phyloP scores from a whole-genome alignment of 2,329 filamentous ascomycete genomes.

The Tolypocladium album region DNA sequence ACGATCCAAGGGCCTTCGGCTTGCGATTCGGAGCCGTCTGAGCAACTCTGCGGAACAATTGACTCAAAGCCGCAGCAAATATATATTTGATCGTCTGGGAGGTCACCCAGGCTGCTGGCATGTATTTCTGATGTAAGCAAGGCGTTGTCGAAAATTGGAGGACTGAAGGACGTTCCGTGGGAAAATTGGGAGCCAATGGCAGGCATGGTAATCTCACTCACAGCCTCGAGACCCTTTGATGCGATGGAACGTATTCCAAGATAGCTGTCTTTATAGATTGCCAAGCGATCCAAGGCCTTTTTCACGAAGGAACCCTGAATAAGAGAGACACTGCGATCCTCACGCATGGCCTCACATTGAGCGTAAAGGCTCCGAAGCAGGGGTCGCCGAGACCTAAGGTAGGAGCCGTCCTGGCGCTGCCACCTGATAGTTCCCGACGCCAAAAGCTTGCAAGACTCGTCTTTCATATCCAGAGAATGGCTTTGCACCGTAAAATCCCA shows the following conservation, averaged over 20 bases:
- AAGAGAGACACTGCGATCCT: background rate
- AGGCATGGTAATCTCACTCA: background rate
- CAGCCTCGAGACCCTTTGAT: background rate
- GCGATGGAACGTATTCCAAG: constrained; percentile 1
- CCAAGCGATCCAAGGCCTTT: background rate
- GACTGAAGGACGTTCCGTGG: background rate
- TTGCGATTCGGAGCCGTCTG: background rate
- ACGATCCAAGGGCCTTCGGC: background rate
- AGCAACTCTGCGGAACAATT: background rate
- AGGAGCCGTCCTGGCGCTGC: background rate
- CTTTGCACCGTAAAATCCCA: background rate
- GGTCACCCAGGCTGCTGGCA: background rate
- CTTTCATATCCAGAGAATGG: background rate
- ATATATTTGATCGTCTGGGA: background rate
- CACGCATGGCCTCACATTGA: background rate
- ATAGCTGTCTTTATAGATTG: background rate
- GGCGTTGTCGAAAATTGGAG: background rate
- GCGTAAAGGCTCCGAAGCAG: background rate
- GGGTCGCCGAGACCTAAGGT: background rate
- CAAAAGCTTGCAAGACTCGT: background rate
- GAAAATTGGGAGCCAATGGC: background rate
- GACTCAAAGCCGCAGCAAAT: background rate
- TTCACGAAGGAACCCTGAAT: background rate
- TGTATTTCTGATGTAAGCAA: background rate
- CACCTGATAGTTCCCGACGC: background rate